Conservation (phyloP, 2,329 filamentous ascomycete species). For the Aspergillus sojae region DNA sequence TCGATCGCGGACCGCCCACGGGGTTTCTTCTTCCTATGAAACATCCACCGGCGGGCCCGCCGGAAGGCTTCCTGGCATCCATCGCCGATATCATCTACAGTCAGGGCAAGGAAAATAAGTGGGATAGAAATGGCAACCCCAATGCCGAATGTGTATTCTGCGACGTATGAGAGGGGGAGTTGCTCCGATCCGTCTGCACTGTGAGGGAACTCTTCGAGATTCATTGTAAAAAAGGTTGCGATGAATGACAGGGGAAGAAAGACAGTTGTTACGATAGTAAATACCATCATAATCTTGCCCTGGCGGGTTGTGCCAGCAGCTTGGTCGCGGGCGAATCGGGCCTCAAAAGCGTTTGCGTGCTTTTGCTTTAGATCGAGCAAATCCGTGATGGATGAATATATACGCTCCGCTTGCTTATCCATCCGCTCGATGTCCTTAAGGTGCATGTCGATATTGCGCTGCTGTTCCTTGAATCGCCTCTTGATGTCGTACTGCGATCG, state of each 20-base stretch:
- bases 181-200: conserved; percentile 30
- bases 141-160: conserved; percentile 59
- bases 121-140: conserved; percentile 58
- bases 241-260: conserved; percentile 61
- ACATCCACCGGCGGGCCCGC: conserved; percentile 29
- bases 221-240: conserved; percentile 58
- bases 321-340: conserved; percentile 60
- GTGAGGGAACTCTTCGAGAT: conserved; percentile 53
- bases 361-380: conserved; percentile 70
- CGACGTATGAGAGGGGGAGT: conserved; percentile 54
- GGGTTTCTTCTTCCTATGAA: conserved; percentile 11
- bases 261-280: conserved; percentile 62
- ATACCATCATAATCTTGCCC: conserved; percentile 60
- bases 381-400: conserved; percentile 63
- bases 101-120: conserved; percentile 50
- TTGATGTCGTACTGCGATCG: conserved; percentile 52
- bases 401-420: conserved; percentile 63
- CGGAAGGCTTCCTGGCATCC: conserved; percentile 29
- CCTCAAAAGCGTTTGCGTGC: conserved; percentile 68
- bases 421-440: conserved; percentile 65
- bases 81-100: conserved; percentile 46
- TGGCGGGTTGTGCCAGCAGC: conserved; percentile 63
- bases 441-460: conserved; percentile 60
- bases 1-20: conserved; percentile 1
- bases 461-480: conserved; percentile 59